Base-by-base conservation (phyloP, 176 grass and related monocot species). In the Miscanthus lutarioriparius region DNA sequence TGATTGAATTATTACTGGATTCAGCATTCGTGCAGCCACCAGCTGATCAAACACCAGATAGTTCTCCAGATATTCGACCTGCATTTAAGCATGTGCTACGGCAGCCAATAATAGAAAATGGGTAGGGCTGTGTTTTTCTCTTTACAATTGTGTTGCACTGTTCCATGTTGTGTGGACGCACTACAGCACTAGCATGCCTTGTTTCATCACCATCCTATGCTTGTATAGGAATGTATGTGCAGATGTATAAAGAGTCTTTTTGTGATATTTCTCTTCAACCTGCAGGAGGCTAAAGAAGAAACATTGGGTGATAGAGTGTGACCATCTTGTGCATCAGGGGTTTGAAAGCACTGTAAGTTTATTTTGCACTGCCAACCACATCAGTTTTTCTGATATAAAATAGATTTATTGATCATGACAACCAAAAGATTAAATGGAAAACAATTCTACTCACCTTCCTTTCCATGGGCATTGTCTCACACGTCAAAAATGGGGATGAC, bases 271-370 rank as follows among this genome's bases (percentile, higher is more conserved):
- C 13, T 91, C 14, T 77, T 84, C 20, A 76, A 77, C 51, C 54
- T 40, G 83, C 74, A 98, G 96, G 83, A 98, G 79, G 68, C 65
- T 89, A 59, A 90, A 82, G 77, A 91, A 91, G 76, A 87, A 84
- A 64, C 92, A 95, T 35, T 94, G 91, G 33, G 93, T 95, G 41
- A 92, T 98, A 87, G 93, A 93, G 83, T 98, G 93, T 51, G 93
- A 98, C 84, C 87, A 87, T n/a, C 65, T 98, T 72, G 85, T 98
- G 67, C 90, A 93, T 27, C 67, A 89, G 43, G 91, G 92, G 20
- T 88, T 98, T 78, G 89, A 95, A 82, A 95, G 87, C 83, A 93
- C 89, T 65, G 96, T 98, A 93, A 92, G 96, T 82, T 91, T 76
- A 43, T 44, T 86, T 67, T 47, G 72, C 49, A 81, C 35, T 26